phyloP scores from a whole-genome alignment of 225 moss, liverwort and hornwort genomes.

The Climacium dendroides region DNA sequence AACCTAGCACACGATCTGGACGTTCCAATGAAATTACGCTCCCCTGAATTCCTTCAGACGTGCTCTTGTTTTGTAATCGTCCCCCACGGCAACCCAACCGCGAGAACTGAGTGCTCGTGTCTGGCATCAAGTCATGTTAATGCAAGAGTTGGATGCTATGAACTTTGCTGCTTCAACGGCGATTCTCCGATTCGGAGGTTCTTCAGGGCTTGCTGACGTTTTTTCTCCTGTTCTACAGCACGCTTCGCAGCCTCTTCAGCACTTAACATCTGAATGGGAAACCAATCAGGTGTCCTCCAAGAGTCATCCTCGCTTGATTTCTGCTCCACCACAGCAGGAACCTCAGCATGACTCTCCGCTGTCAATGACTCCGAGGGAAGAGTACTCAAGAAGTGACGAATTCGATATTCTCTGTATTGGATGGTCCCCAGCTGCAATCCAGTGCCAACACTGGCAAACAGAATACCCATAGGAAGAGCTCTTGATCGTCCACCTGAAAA shows the following conservation, averaged over 20 bases:
- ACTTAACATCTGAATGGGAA: slow-evolving; percentile 72
- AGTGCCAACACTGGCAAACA: slow-evolving; percentile 82
- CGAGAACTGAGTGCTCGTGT: background rate
- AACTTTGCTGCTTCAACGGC: slow-evolving; percentile 25
- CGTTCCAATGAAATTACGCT: background rate
- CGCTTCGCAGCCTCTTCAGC: slow-evolving; percentile 75
- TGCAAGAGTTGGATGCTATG: background rate
- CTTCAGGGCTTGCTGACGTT: slow-evolving; percentile 37
- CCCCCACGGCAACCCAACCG: background rate
- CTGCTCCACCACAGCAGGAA: background rate
- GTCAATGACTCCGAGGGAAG: background rate
- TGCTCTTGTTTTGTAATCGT: background rate
- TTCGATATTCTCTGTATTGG: slow-evolving; percentile 60
- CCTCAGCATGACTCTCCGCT: slow-evolving; percentile 5
- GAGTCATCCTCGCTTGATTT: background rate
- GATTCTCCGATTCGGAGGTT: slow-evolving; percentile 37
- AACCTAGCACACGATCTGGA: background rate
- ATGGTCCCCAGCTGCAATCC: slow-evolving; percentile 52
- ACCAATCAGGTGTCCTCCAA: slow-evolving; percentile 79
- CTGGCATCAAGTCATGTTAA: background rate
- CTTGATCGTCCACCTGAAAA: slow-evolving; percentile 41
- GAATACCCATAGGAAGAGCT: slow-evolving; percentile 64
- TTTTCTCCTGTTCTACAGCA: slow-evolving; percentile 45
- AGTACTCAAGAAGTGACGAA: slow-evolving; percentile 38
- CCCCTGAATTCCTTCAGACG: background rate